Conservation (phyloP, 2,329 filamentous ascomycete genomes). For the Colletotrichum noveboracense region DNA sequence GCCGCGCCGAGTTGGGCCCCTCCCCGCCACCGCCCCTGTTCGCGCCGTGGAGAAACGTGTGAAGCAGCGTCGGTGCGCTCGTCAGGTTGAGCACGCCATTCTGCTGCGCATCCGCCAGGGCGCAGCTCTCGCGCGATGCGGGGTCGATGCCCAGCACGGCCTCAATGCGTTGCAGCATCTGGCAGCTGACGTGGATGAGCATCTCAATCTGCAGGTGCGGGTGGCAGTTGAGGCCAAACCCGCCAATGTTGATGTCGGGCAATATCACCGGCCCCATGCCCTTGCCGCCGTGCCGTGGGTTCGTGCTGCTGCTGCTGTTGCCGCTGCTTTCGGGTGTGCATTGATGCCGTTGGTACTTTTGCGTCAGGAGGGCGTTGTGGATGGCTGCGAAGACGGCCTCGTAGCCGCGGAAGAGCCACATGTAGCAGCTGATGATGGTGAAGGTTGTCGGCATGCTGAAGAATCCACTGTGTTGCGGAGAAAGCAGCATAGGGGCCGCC, state of each 20-base stretch:
- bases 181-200: not conserved
- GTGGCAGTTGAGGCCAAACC: not conserved
- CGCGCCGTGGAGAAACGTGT: not conserved
- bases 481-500: not conserved
- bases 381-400: not conserved
- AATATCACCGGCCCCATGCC: not conserved
- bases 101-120: not conserved
- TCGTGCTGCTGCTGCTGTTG: not conserved
- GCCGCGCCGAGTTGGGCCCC: not conserved
- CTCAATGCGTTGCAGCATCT: not conserved
- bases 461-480: not conserved
- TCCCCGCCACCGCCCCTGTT: not conserved
- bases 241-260: not conserved
- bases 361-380: not conserved
- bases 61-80: not conserved
- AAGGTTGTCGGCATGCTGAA: not conserved
- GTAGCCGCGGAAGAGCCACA: not conserved
- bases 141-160: not conserved
- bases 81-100: not conserved
- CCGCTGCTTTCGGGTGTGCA: not conserved
- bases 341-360: not conserved
- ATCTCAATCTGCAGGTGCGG: not conserved
- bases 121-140: not conserved
- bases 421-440: not conserved
- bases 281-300: not conserved